Base-by-base conservation (phyloP, 805 yeast genomes). In the Kluyveromyces aestuarii region DNA sequence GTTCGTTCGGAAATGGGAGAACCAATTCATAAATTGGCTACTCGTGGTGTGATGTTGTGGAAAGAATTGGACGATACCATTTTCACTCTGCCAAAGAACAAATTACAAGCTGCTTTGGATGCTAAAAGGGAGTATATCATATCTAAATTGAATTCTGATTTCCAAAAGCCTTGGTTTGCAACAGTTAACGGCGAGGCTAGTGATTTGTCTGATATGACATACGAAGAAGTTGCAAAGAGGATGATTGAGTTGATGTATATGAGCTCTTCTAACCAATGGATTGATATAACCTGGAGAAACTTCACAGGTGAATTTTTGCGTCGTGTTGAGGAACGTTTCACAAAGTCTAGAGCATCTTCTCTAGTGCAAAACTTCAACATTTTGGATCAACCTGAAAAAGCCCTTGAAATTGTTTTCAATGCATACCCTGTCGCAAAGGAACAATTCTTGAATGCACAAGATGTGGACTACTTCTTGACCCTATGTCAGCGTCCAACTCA, bases 1-100 rank as follows among this genome's bases (percentile, higher is more conserved):
- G 99, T 93, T 53, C 78, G 87, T 66, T 91, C 98, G 16, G 99
- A 93, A 75, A 93, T 93, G 99, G 99, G 99, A 66, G 99, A 93
- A 75, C 99, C 99, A 63, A 93, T 93, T 64, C 99, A 93, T 72
- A 93, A 93, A 75, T 79, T 93, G 58, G 98, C 99, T 30, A 93
- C 99, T 50, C 84, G 99, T 68, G 97, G 96, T 76, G 98, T 93
- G 52, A 66, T 87, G 70, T 81, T 93, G 67, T 93, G 99, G 99
- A 87, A 88, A 68, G 98, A 93, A 72, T 75, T 93, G 73, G 99
- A 93, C 70, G 91, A 87, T 58, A 87, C 96, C 43, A 80, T 93
- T 59, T 91, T 93, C 77, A 77, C 80, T 60, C 76, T 89, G 68
- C 96, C 99, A 66, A 89, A 90, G 76, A 81, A 81, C 67, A 87